phyloP scores from a whole-genome alignment of 2,329 filamentous ascomycete species.

The Stemphylium lycopersici region DNA sequence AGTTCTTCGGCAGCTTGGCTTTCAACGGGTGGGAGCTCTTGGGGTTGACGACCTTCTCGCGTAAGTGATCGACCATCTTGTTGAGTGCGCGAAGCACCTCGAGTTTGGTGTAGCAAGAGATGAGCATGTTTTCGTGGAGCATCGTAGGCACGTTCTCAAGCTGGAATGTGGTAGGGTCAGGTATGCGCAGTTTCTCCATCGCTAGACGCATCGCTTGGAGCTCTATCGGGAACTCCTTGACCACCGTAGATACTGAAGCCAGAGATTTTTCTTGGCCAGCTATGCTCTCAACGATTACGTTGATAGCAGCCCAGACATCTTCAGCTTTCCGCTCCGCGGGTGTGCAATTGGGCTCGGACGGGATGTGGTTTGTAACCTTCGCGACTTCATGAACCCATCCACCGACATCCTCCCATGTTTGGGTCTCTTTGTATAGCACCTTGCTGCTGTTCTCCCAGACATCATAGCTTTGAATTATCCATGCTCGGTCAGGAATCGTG shows the following conservation, averaged over 20 bases:
- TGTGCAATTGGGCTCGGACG: not conserved
- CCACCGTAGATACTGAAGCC: not conserved
- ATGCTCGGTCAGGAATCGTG: constrained; percentile 13
- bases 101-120: constrained; percentile 30
- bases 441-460: constrained; percentile 15
- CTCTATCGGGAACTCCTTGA: constrained; percentile 5
- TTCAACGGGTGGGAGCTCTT: constrained; percentile 28
- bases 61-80: constrained; percentile 21
- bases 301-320: not conserved
- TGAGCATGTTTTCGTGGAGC: constrained; percentile 34
- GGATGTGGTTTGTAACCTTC: not conserved
- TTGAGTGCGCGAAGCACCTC: constrained; percentile 26
- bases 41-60: constrained; percentile 20
- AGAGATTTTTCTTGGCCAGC: not conserved
- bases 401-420: not conserved
- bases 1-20: constrained; percentile 20
- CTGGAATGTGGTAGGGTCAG: constrained; percentile 6
- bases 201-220: constrained; percentile 15
- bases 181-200: constrained; percentile 19
- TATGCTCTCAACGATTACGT: not conserved
- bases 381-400: not conserved
- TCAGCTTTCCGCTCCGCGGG: constrained; percentile 2
- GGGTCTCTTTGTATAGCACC: constrained; percentile 18
- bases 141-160: constrained; percentile 22
- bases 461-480: constrained; percentile 13